Conservation (phyloP, 1,284 basidiomycete species). For the Cerrena zonata region DNA sequence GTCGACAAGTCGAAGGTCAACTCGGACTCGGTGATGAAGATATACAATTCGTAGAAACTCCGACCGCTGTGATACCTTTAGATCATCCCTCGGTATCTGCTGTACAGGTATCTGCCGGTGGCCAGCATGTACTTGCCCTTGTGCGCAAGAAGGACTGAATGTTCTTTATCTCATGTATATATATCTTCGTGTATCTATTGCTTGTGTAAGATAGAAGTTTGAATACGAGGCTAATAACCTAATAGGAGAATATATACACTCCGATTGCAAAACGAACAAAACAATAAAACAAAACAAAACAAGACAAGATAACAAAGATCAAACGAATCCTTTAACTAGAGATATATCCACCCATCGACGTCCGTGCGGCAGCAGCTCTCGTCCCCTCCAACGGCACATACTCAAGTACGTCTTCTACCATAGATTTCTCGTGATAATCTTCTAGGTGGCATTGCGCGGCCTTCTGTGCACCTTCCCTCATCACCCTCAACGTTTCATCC, state of each 20-base stretch:
- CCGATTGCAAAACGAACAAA: too few relatives aligned
- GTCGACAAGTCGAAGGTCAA: constrained; percentile 72
- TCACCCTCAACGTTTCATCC: neutral
- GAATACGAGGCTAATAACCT: too few relatives aligned
- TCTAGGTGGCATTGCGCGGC: neutral
- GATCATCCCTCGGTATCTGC: constrained; percentile 65
- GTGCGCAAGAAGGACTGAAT: constrained; percentile 41
- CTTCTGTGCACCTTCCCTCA: neutral
- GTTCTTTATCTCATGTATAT: neutral
- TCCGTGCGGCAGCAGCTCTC: neutral
- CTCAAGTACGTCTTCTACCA: neutral
- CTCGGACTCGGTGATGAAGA: constrained; percentile 58
- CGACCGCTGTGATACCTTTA: constrained; percentile 59
- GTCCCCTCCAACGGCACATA: neutral
- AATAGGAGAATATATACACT: too few relatives aligned
- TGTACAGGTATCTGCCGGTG: constrained; percentile 57
- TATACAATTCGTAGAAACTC: constrained; percentile 52
- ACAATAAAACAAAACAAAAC: too few relatives aligned
- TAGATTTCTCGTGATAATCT: neutral
- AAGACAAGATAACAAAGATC: too few relatives aligned
- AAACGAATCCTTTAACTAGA: too few relatives aligned
- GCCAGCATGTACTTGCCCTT: constrained; percentile 66
- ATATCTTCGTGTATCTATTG: too few relatives aligned
- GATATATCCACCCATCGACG: neutral
- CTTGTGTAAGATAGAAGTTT: too few relatives aligned